Base-by-base conservation (phyloP, 2,329 filamentous ascomycete genomes). In the Aspergillus costaricaensis region DNA sequence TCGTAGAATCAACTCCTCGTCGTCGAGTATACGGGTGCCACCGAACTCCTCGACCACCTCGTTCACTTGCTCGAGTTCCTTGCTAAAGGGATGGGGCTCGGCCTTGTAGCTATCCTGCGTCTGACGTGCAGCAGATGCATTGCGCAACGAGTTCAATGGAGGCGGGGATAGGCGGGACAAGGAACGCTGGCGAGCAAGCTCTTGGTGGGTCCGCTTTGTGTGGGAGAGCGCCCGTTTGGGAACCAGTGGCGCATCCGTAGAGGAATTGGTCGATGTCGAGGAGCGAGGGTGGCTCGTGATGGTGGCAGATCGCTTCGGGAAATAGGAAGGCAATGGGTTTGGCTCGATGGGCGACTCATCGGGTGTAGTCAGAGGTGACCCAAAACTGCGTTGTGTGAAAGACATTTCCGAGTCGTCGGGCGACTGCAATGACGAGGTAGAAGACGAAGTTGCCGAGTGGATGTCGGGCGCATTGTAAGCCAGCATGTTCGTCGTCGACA, bases 401-500 rank as follows among this genome's bases (percentile, higher is more conserved):
- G 70, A 75, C 30, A 73, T 64, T 36, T 94, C 91, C 4, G 89
- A 92, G 65, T 94, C 91, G 61, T 90, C 88, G 44, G 86, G 86
- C 3, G 88, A 90, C 67, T 84, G 68, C 81, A 81, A 72, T 6
- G 78, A 82, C 6, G 84, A 85, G n/a, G 82, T 78, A 2, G 84
- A 81, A 27, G 83, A 80, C 21, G 70, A 72, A 27, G 76, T 74
- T 5, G 74, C 67, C 8, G 75, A 71, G 48, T 81, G 80, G 63
- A 97, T 88, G 73, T 97, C 90, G 54, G 94, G 94, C 9, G 95
- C 93, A 73, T 94, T 94, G 83, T 96, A 96, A 7, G 92, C 92
- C 57, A 97, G 88, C 85, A 96, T 92, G 78, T 98, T 99, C 68
- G 95, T 98, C 5, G 94, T 96, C 61, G 95, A 96, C 52, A 97